These are phyloP conservation scores for Pulicaria dysenterica DNA, from an alignment of 129 eudicot species.

Conservation along the genomic window DNA sequence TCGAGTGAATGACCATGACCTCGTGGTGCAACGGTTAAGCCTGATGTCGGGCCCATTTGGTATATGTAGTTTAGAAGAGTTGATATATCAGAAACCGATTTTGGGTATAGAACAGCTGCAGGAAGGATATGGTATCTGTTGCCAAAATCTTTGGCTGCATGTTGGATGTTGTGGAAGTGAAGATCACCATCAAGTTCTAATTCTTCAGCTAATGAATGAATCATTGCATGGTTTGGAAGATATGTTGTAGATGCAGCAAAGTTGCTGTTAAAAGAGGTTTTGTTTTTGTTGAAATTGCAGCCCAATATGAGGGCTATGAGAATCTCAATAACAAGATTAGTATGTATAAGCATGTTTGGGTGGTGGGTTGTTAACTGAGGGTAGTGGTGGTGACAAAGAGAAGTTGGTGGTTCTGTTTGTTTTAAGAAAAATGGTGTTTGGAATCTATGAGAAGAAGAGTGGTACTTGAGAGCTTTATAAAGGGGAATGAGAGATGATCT, in stretches of 20 bases:
- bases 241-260: slow-evolving; percentile 42
- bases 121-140: slow-evolving; percentile 70
- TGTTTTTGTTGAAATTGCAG: slow-evolving; percentile 38
- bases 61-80: slow-evolving; percentile 45
- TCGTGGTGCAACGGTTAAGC: slow-evolving; percentile 74
- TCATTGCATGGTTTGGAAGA: slow-evolving; percentile 39
- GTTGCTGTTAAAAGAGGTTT: slow-evolving; percentile 48
- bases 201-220: slow-evolving; percentile 29
- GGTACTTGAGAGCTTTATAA: slow-evolving; percentile 50
- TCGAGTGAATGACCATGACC: slow-evolving; percentile 93
- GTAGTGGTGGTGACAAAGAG: slow-evolving; percentile 30
- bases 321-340: slow-evolving; percentile 42
- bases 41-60: slow-evolving; percentile 69
- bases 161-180: slow-evolving; percentile 44
- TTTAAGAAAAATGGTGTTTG: slow-evolving; percentile 33
- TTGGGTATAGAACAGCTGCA: slow-evolving; percentile 74
- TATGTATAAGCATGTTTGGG: slow-evolving; percentile 40
- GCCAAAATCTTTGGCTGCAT: slow-evolving; percentile 91
- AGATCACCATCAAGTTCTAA: slow-evolving; percentile 57
- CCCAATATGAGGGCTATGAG: slow-evolving; percentile 50
- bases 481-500: slow-evolving; percentile 32
- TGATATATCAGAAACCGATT: slow-evolving; percentile 81
- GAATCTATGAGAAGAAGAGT: slow-evolving; percentile 33
- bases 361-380: not conserved
- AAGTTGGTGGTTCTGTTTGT: slow-evolving; percentile 14